Evolutionary conservation across 805 yeast species (phyloP).

Genomic region (Schwanniomyces vanrijiae): DNA sequence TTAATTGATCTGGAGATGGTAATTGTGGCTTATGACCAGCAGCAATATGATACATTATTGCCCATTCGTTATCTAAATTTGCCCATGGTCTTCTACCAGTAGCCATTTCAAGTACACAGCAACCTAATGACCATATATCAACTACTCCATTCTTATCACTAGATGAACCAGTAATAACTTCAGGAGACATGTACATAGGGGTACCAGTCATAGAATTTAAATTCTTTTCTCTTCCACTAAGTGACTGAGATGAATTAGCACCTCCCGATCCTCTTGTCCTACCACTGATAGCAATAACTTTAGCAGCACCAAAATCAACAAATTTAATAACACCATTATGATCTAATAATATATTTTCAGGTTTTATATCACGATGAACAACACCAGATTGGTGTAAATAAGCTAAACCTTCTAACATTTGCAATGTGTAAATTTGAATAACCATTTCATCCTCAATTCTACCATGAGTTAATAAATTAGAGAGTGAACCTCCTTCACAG

Average conservation of each 20-base stretch:
- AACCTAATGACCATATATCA: constrained; percentile 97
- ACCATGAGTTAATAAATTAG: constrained; percentile 83
- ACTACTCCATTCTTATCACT: constrained; percentile 61
- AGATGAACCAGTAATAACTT: constrained; percentile 78
- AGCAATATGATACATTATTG: constrained; percentile 97
- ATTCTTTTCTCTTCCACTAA: constrained; percentile 16
- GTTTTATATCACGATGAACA: constrained; percentile 96
- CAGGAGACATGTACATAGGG: constrained; percentile 99
- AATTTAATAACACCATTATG: constrained; percentile 91
- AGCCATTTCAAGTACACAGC: constrained; percentile 94
- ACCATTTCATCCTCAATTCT: constrained; percentile 94
- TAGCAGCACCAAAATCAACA: constrained; percentile 98
- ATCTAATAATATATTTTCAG: constrained; percentile 87
- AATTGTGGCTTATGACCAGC: constrained; percentile 89
- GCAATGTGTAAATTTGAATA: constrained; percentile 84
- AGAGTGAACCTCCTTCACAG: constrained; percentile 94
- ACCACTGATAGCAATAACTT: constrained; percentile 71
- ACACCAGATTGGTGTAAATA: constrained; percentile 92
- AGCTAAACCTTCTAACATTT: constrained; percentile 92
- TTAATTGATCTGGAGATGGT: constrained; percentile 76
- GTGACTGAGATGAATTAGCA: constrained; percentile 3
- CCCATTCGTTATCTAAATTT: constrained; percentile 94
- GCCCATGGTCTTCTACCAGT: constrained; percentile 98
- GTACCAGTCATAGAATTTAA: constrained; percentile 77
- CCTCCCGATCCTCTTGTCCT: constrained; percentile 31